Evolutionary conservation across 495 filamentous ascomycete genomes (phyloP).

Genomic region (Bryoglossum gracile): DNA sequence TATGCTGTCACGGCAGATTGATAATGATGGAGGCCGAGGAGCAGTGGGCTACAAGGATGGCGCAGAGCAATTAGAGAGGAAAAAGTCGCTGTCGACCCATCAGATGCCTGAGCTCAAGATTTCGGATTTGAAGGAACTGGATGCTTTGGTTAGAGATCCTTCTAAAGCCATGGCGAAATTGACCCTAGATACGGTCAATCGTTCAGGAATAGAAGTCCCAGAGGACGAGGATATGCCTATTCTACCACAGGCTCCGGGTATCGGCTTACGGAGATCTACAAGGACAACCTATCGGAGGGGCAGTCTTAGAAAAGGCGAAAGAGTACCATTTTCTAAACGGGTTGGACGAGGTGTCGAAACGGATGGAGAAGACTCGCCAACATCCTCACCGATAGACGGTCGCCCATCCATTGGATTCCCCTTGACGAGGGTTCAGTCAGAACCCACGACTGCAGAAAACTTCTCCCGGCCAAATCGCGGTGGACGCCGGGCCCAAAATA

Average conservation of each 20-base stretch:
- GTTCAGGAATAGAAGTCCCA: conserved; percentile 35
- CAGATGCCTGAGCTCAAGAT: conserved; percentile 49
- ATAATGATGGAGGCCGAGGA: conserved; percentile 55
- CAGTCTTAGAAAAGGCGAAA: conserved; percentile 72
- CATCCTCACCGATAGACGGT: conserved; percentile 21
- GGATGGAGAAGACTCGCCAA: conserved; percentile 44
- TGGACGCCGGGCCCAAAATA: conserved; percentile 37
- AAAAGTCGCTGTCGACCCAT: conserved; percentile 53
- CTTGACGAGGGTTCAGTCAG: conserved; percentile 54
- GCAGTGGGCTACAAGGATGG: conserved; percentile 74
- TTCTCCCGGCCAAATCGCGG: conserved; percentile 44
- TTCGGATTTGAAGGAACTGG: conserved; percentile 60
- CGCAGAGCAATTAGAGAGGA: conserved; percentile 72
- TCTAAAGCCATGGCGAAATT: conserved; percentile 55
- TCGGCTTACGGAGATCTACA: conserved; percentile 80
- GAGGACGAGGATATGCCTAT: conserved; percentile 82
- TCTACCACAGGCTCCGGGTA: conserved; percentile 59
- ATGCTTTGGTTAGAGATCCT: conserved; percentile 75
- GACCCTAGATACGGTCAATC: conserved; percentile 41
- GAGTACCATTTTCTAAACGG: conserved; percentile 69
- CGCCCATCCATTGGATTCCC: conserved; percentile 15
- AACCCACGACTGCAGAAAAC: conserved; percentile 55
- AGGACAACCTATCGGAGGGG: conserved; percentile 86
- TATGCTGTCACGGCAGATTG: conserved; percentile 89
- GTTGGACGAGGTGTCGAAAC: conserved; percentile 51